Evolutionary conservation across 495 filamentous ascomycete genomes (phyloP).

Genomic region (Choiromyces venosus): DNA sequence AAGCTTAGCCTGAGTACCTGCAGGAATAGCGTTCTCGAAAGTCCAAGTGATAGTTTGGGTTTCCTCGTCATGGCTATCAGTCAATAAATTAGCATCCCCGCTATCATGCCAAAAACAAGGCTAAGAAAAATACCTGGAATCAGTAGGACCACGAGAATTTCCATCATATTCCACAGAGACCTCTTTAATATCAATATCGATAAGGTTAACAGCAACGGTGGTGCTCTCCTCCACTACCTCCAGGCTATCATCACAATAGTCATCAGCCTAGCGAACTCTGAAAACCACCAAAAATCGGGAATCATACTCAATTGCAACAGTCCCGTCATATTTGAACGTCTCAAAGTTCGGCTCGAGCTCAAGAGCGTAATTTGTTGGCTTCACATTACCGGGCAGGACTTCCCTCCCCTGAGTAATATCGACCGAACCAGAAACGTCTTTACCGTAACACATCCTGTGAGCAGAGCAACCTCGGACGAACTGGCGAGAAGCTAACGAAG

Average conservation of each 20-base stretch:
- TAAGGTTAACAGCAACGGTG: constrained; percentile 79
- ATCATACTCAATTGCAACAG: constrained; percentile 57
- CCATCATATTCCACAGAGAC: constrained; percentile 59
- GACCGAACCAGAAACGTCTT: constrained; percentile 33
- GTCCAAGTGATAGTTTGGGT: constrained; percentile 60
- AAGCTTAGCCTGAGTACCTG: constrained; percentile 58
- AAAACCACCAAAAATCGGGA: neutral
- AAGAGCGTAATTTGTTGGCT: constrained; percentile 64
- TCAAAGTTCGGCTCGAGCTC: constrained; percentile 68
- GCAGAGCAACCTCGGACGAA: constrained; percentile 40
- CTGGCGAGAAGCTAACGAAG: constrained; percentile 22
- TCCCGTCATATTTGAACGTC: constrained; percentile 65
- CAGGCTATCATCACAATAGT: constrained; percentile 47
- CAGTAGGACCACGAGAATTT: constrained; percentile 32
- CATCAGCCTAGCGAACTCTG: neutral
- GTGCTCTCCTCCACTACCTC: constrained; percentile 79
- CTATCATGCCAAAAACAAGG: neutral
- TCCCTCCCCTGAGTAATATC: constrained; percentile 48
- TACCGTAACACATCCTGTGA: constrained; percentile 37
- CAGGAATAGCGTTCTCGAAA: constrained; percentile 56
- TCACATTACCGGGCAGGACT: constrained; percentile 59
- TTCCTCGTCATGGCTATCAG: constrained; percentile 53
- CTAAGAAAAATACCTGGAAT: constrained; percentile 43
- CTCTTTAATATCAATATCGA: constrained; percentile 77
- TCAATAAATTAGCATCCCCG: neutral